Conservation (phyloP, 805 yeast species). For the Candida berthetii region DNA sequence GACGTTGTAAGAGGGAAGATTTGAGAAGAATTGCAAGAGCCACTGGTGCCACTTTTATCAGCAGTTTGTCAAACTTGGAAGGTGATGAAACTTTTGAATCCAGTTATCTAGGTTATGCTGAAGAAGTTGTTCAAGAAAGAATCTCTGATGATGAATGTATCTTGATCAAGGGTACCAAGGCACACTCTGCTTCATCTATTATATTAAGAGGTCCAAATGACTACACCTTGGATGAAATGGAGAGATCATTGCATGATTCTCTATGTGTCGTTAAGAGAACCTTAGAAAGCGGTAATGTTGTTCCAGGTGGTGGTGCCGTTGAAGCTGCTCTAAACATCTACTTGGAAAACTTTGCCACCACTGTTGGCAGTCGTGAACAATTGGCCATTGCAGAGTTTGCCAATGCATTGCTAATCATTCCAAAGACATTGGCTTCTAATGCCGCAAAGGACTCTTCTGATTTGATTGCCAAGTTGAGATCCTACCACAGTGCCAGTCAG, state of each 20-base stretch:
- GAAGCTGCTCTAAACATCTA: conserved; percentile 94
- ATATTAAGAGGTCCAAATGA: conserved; percentile 94
- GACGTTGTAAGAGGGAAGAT: conserved; percentile 97
- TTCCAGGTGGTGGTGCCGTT: conserved; percentile 99
- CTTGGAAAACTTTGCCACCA: conserved; percentile 94
- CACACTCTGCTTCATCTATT: conserved; percentile 88
- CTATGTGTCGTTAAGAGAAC: conserved; percentile 93
- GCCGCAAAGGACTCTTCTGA: conserved; percentile 98
- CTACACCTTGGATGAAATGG: conserved; percentile 96
- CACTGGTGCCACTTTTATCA: conserved; percentile 89
- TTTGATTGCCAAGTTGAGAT: conserved; percentile 88
- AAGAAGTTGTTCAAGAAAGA: conserved; percentile 84
- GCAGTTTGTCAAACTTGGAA: conserved; percentile 87
- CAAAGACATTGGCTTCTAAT: conserved; percentile 93
- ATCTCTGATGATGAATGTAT: conserved; percentile 97
- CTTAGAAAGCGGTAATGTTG: conserved; percentile 87
- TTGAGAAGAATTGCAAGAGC: conserved; percentile 95
- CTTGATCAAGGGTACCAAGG: conserved; percentile 86
- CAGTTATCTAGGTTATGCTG: conserved; percentile 83
- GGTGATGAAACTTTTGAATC: conserved; percentile 83
- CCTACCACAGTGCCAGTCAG: conserved; percentile 95
- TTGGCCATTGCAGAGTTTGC: conserved; percentile 98
- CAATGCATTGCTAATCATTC: conserved; percentile 79
- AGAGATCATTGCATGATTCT: conserved; percentile 93
- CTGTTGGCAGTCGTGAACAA: conserved; percentile 96